Conservation (phyloP, 257 asterid species). For the Datura wrightii region DNA sequence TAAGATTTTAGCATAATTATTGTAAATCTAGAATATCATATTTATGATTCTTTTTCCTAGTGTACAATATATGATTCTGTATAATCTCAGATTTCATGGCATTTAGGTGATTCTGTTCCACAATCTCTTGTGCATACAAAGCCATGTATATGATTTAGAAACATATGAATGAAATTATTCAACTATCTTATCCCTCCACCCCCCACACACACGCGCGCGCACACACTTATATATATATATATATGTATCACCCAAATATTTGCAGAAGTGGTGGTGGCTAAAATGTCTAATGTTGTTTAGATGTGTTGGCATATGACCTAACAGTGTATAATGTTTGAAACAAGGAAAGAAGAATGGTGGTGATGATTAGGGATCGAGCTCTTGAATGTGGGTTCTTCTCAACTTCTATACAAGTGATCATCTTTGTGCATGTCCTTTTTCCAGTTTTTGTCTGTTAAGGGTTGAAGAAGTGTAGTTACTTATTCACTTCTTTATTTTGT, state of each 20-base stretch:
- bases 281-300: background rate
- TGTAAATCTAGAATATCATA: too few species aligned
- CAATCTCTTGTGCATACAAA: too few species aligned
- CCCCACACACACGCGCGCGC: too few species aligned
- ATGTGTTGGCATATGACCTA: background rate
- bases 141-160: too few species aligned
- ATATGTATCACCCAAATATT: background rate
- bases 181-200: too few species aligned
- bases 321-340: background rate
- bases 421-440: conserved; percentile 21
- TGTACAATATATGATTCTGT: too few species aligned
- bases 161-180: too few species aligned
- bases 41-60: too few species aligned
- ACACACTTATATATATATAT: too few species aligned
- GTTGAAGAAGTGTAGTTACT: background rate
- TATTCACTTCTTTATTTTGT: background rate
- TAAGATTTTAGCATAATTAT: too few species aligned
- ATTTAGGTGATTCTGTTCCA: too few species aligned
- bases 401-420: background rate
- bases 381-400: background rate
- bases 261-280: background rate
- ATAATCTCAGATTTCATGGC: too few species aligned
- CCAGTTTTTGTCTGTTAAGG: background rate
- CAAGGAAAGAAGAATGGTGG: background rate
- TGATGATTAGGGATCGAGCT: background rate